Base-by-base conservation (phyloP, 306 rosid genomes). In the Abrus pulchellus region DNA sequence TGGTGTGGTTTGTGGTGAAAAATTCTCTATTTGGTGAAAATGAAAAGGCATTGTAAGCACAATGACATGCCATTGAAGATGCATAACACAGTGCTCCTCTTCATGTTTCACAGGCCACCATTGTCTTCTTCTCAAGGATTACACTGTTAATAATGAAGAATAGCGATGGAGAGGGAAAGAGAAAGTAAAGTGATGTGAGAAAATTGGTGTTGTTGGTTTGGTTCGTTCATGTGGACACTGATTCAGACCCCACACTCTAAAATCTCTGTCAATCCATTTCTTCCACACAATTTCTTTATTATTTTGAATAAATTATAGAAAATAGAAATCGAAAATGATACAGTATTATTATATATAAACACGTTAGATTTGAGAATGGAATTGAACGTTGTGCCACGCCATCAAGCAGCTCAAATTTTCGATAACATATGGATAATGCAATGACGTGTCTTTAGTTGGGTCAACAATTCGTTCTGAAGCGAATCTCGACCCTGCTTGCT, bases 21-120 rank as follows among this genome's bases (percentile, higher is more conserved):
- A 82, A 66, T 6, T 75, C 65, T 79, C 63, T 87, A 11, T 79
- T 73, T 47, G 89, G 87, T 30, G 90, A 94, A 57, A 86, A 88
- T 44, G 90, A 75, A 68, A 90, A 83, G 75, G 91, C 78, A 77
- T 68, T 86, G 85, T 74, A 85, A 87, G 87, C 88, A 57, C 78
- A 90, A 85, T 90, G 88, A 80, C 82, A 78, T 84, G 98, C 98
- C 98, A 94, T 94, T 88, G 92, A 86, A 90, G 92, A 86, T 65
- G 92, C 97, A 86, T 88, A 87, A 87, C 87, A 86, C 61, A 83
- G 13, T 75, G 81, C 62, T 79, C 47, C 32, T 75, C 92, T 82
- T 92, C 97, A 89, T 94, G 54, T 54, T 91, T 79, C 94, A 85
- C 53, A 62, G 38, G 85, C 76, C 71, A 88, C 89, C 94, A 87